Conservation (phyloP, 2,329 filamentous ascomycete genomes). For the Cytospora chrysosperma region DNA sequence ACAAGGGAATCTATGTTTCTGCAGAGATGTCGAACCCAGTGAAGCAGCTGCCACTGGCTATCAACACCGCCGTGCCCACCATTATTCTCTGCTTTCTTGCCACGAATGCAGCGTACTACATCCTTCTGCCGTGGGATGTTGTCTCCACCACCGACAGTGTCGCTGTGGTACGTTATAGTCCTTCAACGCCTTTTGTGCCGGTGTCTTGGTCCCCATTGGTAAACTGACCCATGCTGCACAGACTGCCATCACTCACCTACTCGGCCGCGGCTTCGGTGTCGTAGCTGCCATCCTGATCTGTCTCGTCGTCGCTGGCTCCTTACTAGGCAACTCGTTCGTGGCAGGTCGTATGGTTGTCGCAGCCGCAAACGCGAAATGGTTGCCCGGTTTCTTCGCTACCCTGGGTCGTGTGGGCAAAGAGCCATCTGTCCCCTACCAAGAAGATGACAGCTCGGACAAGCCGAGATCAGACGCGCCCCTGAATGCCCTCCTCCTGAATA, state of each 20-base stretch:
- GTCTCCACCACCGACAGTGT: conserved; percentile 61
- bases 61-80: conserved; percentile 60
- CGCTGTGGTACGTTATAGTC: conserved; percentile 52
- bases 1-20: conserved; percentile 59
- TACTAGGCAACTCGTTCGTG: conserved; percentile 63
- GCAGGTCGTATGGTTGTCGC: conserved; percentile 61
- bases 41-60: conserved; percentile 57
- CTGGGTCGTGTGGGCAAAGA: conserved; percentile 44
- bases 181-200: neutral
- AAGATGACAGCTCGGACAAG: conserved; percentile 19
- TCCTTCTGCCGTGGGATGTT: conserved; percentile 59
- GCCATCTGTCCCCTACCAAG: neutral
- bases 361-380: conserved; percentile 53
- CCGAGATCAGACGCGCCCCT: conserved; percentile 49
- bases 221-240: conserved; percentile 29
- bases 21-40: conserved; percentile 52
- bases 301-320: conserved; percentile 59
- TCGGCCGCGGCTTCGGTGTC: conserved; percentile 54
- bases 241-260: conserved; percentile 54
- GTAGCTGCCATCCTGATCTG: conserved; percentile 56
- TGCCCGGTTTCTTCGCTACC: conserved; percentile 45
- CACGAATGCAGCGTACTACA: conserved; percentile 62
- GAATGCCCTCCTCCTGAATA: conserved; percentile 52
- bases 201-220: neutral
- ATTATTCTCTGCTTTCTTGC: conserved; percentile 60